Base-by-base conservation (phyloP, 805 yeast genomes). In the Yamadazyma nakazawae region DNA sequence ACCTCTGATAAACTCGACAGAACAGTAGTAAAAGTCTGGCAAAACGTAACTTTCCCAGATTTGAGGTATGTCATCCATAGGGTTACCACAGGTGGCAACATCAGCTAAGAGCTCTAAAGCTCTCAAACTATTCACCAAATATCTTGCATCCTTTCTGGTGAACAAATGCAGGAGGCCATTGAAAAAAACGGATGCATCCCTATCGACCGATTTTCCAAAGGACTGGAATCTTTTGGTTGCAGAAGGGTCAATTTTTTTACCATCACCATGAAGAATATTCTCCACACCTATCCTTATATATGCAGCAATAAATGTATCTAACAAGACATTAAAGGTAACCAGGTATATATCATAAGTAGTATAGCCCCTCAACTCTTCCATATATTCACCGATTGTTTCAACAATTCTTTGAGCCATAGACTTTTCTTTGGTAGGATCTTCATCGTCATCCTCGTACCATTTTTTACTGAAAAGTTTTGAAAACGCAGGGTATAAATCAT, bases 381-480 rank as follows among this genome's bases (percentile, higher is more conserved):
- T 68, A 62, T 85, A 88, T 57, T 88, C 96, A 34, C 70, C 75
- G n/a, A 87, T 70, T 0, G 96, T 88, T 54, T 83, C 89, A 2
- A 79, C 75, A 26, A 86, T 80, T 50, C 79, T 82, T 49, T 78
- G 77, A 0, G 85, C 79, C 61, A 78, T 76, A 31, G 68, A 72
- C 26, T 38, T 38, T 16, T 38, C 41, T 38, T 38, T 38, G 10
- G 34, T 26, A 38, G 41, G 34, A 17, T 38, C 41, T 26, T 38
- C 41, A 13, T 58, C 59, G 40, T 65, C 70, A 16, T 81, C 82
- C 34, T 78, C 79, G 56, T 84, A 80, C 96, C 96, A 89, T 16
- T 69, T 60, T 46, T 82, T 82, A 39, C 85, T 74, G 62, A 88
- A 87, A 2, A 88, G 71, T 42, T 73, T 71, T 3, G 78, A 70